A percentile compares a stretch with the other conserved stretches of the same genome.
These are phyloP conservation scores for Discostella pseudostelligera DNA, from an alignment of 108 stramenopile genomes.

Conservation along the genomic window DNA sequence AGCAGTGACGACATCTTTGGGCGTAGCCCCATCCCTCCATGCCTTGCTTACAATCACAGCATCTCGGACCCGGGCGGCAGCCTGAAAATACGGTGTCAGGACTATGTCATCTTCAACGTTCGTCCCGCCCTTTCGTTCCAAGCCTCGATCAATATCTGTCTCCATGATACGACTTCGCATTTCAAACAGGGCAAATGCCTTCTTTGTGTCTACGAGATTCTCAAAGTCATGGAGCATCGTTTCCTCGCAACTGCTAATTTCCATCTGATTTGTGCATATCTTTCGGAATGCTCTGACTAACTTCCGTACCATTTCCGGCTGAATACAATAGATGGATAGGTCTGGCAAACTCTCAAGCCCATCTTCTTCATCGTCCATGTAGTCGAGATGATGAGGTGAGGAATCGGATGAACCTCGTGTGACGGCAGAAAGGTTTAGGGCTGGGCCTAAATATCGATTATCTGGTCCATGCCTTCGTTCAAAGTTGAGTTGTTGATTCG, in stretches of 20 bases:
- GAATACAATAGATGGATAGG: slow-evolving; percentile 58
- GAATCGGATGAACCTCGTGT: slow-evolving; percentile 15
- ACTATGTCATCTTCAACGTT: slow-evolving; percentile 79
- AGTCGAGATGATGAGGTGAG: slow-evolving; percentile 20
- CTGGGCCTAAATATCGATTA: slow-evolving; percentile 24
- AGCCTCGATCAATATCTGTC: slow-evolving; percentile 84
- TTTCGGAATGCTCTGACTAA: slow-evolving; percentile 74
- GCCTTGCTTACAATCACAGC: slow-evolving; percentile 87
- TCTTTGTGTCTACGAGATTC: slow-evolving; percentile 70
- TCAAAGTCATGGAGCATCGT: slow-evolving; percentile 55
- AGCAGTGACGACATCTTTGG: slow-evolving; percentile 75
- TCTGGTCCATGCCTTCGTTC: slow-evolving; percentile 1
- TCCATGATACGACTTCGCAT: slow-evolving; percentile 91
- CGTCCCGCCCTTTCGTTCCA: slow-evolving; percentile 81
- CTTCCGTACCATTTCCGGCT: slow-evolving; percentile 58
- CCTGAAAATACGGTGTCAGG: slow-evolving; percentile 66
- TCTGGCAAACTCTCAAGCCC: slow-evolving; percentile 34
- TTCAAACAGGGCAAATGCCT: slow-evolving; percentile 83
- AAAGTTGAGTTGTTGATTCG: neutral
- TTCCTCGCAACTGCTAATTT: slow-evolving; percentile 38
- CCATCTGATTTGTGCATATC: slow-evolving; percentile 50
- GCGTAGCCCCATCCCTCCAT: slow-evolving; percentile 85
- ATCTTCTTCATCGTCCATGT: slow-evolving; percentile 18
- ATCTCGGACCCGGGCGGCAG: slow-evolving; percentile 76
- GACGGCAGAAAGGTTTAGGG: slow-evolving; percentile 38